phyloP scores from a whole-genome alignment of 495 filamentous ascomycete species.

The Penicillium macrosclerotiorum region DNA sequence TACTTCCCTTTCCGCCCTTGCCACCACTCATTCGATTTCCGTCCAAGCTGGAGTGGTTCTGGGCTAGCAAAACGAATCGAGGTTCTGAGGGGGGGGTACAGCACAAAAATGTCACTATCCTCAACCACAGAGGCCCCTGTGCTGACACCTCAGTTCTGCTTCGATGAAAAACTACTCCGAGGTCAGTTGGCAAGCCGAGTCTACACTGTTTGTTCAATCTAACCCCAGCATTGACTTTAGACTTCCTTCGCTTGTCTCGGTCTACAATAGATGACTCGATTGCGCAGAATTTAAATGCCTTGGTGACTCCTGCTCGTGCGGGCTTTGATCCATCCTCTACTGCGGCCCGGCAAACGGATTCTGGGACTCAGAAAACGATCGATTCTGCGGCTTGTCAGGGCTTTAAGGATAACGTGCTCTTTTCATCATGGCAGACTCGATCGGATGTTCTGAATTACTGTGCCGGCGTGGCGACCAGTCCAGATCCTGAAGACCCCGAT shows the following conservation, averaged over 20 bases:
- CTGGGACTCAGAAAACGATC: constrained; percentile 44
- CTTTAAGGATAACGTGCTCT: constrained; percentile 79
- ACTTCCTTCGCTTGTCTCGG: constrained; percentile 89
- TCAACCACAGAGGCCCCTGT: constrained; percentile 52
- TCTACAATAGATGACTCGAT: constrained; percentile 89
- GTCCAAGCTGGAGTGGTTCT: constrained; percentile 46
- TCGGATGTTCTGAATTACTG: constrained; percentile 90
- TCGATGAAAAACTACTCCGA: constrained; percentile 79
- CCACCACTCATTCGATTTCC: constrained; percentile 1
- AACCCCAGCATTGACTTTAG: constrained; percentile 42
- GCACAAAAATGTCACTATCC: constrained; percentile 58
- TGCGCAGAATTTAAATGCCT: constrained; percentile 86
- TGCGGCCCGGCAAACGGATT: constrained; percentile 50
- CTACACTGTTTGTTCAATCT: neutral
- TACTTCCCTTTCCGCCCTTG: neutral
- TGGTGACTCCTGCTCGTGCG: constrained; percentile 68
- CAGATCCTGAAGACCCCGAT: constrained; percentile 88
- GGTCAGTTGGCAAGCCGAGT: constrained; percentile 48
- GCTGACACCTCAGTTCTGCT: constrained; percentile 89
- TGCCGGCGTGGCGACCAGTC: constrained; percentile 79
- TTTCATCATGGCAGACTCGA: constrained; percentile 83
- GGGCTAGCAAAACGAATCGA: constrained; percentile 28
- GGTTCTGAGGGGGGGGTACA: constrained; percentile 14
- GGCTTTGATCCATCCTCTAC: constrained; percentile 84
- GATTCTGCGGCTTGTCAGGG: constrained; percentile 57